Evolutionary conservation across 495 filamentous ascomycete species (phyloP).

Genomic region (Cenococcum geophilum): DNA sequence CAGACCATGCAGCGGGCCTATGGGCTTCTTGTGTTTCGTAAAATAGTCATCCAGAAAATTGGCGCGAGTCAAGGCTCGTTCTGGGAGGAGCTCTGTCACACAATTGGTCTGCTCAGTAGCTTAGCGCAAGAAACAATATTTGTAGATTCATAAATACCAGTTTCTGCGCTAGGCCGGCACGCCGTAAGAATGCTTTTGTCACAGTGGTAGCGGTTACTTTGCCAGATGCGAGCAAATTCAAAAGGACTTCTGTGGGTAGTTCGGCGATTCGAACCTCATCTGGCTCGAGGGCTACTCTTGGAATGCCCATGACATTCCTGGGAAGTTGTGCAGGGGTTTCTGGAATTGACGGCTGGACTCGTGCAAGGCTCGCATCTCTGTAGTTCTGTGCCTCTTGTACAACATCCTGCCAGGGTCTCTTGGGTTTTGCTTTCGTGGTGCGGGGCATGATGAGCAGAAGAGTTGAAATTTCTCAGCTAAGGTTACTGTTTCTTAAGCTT

Average conservation of each 20-base stretch:
- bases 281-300: conserved; percentile 41
- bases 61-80: conserved; percentile 34
- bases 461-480: background rate
- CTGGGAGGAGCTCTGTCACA: conserved; percentile 60
- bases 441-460: conserved; percentile 5
- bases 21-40: conserved; percentile 33
- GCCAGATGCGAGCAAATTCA: conserved; percentile 42
- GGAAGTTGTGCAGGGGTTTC: conserved; percentile 35
- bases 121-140: background rate
- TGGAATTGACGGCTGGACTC: conserved; percentile 37
- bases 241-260: conserved; percentile 41
- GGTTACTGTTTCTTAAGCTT: too few relatives aligned
- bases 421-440: background rate
- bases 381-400: conserved; percentile 43
- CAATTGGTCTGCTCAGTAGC: conserved; percentile 45
- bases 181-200: conserved; percentile 53
- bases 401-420: conserved; percentile 45
- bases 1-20: conserved; percentile 62
- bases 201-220: conserved; percentile 44
- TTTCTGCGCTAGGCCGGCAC: conserved; percentile 56
- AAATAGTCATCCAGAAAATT: conserved; percentile 37
- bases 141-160: conserved; percentile 34
- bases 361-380: conserved; percentile 42
- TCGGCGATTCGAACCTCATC: conserved; percentile 49
- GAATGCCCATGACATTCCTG: conserved; percentile 41